Base-by-base conservation (phyloP, 23 red algal species). In the Gracilariopsis chorda region DNA sequence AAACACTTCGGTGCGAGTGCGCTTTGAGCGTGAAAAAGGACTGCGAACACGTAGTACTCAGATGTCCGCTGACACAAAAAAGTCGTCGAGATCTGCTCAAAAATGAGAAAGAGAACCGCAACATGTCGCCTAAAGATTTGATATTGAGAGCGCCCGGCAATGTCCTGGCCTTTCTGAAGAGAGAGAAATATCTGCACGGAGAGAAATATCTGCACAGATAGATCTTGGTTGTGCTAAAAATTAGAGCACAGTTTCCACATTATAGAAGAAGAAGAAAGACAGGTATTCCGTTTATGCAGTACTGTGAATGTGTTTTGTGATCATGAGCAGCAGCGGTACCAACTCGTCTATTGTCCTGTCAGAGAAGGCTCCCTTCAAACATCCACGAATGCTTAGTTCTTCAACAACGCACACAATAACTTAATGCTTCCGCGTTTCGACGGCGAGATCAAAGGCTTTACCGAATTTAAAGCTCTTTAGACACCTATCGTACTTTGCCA, bases 341-440 rank as follows among this genome's bases (percentile, higher is more conserved):
- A 99, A 56, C 17, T 58, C 63, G 4, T 63, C 57, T 45, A 28
- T 7, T n/a, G 30, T 80, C 13, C 84, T 84, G 21, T 67, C 62
- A 1, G 35, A 49, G 10, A 99, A 60, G 7, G 90, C 93, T 30
- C 34, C 80, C n/a, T 55, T 61, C 65, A 99, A 77, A 42, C 90
- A 71, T 39, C 78, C 82, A 17, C 94, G 81, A 5, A 70, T 75
- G n/a, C 80, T 87, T 4, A 99, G 80, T 55, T 99, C 93, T 53
- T 94, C 93, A 11, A 99, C 78, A 46, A 98, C 88, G 29, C 68
- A 78, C 21, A 94, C 87, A 12, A 78, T 69, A 29, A 98, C 32
- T 14, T 72, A 51, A 34, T 80, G 71, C n/a, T 84, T 63, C 9
- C 35, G 27, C 16, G 90, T 92, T n/a, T 21, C 80, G 7, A 80